phyloP scores from a whole-genome alignment of 2,329 filamentous ascomycete species.

The Colletotrichum simmondsii region DNA sequence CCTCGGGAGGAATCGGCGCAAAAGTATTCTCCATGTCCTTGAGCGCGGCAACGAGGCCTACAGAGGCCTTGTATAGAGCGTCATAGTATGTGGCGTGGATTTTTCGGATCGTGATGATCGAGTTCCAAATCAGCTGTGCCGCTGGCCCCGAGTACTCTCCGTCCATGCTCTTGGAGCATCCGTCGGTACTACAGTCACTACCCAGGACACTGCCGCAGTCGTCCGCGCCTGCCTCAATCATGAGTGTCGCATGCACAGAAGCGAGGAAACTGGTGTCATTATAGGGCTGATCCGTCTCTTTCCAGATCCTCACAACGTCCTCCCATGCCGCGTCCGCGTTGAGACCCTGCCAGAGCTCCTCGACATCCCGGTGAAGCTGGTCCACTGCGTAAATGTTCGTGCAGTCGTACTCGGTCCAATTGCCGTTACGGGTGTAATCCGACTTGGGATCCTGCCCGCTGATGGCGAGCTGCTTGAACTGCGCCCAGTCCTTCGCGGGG shows the following conservation, averaged over 20 bases:
- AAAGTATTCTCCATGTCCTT: conserved; percentile 38
- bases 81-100: conserved; percentile 1
- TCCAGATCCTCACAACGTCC: conserved; percentile 40
- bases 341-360: conserved; percentile 40
- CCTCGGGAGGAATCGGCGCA: conserved; percentile 40
- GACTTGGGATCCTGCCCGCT: background rate
- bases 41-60: background rate
- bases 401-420: conserved; percentile 28
- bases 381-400: background rate
- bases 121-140: conserved; percentile 39
- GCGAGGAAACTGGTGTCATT: conserved; percentile 23
- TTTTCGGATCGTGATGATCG: conserved; percentile 38
- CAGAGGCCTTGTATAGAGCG: background rate
- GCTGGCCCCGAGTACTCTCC: conserved; percentile 35
- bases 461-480: conserved; percentile 24
- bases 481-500: conserved; percentile 29
- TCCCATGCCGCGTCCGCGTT: conserved; percentile 40
- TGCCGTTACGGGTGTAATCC: conserved; percentile 16
- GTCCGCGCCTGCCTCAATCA: background rate
- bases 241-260: conserved; percentile 26
- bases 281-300: conserved; percentile 21
- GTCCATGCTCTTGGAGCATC: conserved; percentile 22
- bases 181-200: background rate
- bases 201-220: background rate
- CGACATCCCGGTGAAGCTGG: conserved; percentile 3